Base-by-base conservation (phyloP, 768 basidiomycete species). In the Termitomyces eurrhizus region DNA sequence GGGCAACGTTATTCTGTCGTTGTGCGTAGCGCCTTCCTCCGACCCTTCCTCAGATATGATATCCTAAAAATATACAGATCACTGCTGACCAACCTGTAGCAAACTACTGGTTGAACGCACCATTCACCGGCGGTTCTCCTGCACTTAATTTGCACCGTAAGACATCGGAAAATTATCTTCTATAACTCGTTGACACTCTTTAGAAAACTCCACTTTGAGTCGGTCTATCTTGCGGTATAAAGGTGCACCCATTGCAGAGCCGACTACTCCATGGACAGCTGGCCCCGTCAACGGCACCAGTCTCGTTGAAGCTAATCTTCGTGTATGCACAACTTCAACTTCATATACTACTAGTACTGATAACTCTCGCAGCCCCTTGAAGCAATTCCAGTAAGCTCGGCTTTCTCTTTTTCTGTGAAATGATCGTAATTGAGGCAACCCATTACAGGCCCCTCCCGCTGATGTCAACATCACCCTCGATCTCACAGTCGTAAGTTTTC, bases 1-100 rank as follows among this genome's bases (percentile, higher is more conserved):
- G 80, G 77, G 2, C 84, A 85, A 67, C 77, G 83, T 16, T 85
- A 85, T 65, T 81, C 68, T 1, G 68, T 76, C 11, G 70, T 77
- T 7, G 68, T 74, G 52, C n/a, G 61, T 58, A n/a, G 11, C 45
- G 11, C 50, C 33, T 44, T 53, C 26, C 7, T 5, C n/a, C n/a
- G 11, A 26, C 37, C 18, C 16, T 32, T 49, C 5, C 18, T 18
- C 26, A 36, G n/a, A n/a, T n/a, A n/a, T n/a, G 9, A 37, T 18
- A 14, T 13, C 13, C 29, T 46, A 12, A 55, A 29, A 41, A n/a
- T 39, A 3, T 35, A 18, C 60, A 70, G 68, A 52, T 72, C 53
- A 72, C 66, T 9, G 80, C 82, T 29, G 72, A 80, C 64, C 77
- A 81, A 60, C 68, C 75, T 0, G 69, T 81, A 0, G 76, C 60